phyloP scores from a whole-genome alignment of 1,284 basidiomycete species.

The Ceratobasidium sp. region DNA sequence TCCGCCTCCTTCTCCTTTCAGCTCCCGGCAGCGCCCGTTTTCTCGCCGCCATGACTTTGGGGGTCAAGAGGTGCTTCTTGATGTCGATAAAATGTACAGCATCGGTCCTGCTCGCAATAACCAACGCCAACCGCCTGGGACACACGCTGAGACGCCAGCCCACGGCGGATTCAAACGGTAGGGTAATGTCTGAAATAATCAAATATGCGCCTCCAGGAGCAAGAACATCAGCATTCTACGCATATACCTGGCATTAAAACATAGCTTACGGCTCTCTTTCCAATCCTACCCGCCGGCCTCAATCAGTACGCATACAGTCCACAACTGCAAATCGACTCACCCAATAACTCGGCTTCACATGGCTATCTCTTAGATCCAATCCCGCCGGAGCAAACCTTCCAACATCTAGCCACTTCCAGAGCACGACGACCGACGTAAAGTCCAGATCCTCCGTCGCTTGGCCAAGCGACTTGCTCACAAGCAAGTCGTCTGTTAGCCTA shows the following conservation, averaged over 20 bases:
- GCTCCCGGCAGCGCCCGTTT: neutral
- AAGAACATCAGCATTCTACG: too few relatives aligned
- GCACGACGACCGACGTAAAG: neutral
- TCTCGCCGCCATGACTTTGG: conserved; percentile 4
- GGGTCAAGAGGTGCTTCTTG: neutral
- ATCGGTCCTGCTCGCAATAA: conserved; percentile 11
- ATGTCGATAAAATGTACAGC: conserved; percentile 23
- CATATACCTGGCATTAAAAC: neutral
- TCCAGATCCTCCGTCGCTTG: neutral
- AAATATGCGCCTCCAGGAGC: conserved; percentile 4
- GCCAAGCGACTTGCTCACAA: conserved; percentile 1
- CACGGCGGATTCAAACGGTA: neutral
- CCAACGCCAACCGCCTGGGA: neutral
- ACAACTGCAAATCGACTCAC: conserved; percentile 5
- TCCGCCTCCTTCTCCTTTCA: neutral
- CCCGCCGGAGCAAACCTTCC: conserved; percentile 24
- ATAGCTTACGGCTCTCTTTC: conserved; percentile 27
- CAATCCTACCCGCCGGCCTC: conserved; percentile 2
- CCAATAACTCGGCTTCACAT: conserved; percentile 27
- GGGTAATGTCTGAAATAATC: neutral
- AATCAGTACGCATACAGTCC: neutral
- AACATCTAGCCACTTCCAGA: conserved; percentile 30
- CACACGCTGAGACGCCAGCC: neutral
- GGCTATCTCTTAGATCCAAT: neutral
- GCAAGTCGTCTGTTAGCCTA: conserved; percentile 25